Evolutionary conservation across 2,329 filamentous ascomycete species (phyloP).

Genomic region (Tolypocladium inflatum): DNA sequence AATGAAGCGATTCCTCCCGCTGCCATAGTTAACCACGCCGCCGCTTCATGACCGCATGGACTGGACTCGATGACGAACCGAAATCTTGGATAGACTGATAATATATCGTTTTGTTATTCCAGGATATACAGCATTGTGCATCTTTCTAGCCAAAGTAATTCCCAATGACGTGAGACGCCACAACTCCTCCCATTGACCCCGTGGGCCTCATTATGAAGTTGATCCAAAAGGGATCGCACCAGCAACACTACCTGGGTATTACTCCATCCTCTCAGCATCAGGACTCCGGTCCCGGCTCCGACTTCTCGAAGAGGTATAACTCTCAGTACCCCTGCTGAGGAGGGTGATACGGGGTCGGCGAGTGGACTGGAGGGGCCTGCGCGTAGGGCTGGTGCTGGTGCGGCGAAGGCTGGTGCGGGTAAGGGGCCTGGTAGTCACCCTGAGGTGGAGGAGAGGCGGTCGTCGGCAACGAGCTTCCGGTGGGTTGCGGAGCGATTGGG

Average conservation of each 20-base stretch:
- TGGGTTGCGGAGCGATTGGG: not conserved
- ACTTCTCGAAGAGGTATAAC: not conserved
- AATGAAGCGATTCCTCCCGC: constrained; percentile 2
- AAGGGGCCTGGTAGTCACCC: not conserved
- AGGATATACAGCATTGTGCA: not conserved
- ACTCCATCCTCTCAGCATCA: not conserved
- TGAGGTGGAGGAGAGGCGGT: not conserved
- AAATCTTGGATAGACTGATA: not conserved
- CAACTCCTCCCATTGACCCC: not conserved
- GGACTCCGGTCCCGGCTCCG: not conserved
- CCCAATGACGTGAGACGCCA: not conserved
- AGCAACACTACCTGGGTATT: not conserved
- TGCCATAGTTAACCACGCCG: not conserved
- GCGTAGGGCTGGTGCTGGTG: not conserved
- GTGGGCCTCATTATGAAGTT: not conserved
- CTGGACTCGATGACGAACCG: not conserved
- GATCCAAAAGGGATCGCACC: not conserved
- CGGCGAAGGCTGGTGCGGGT: not conserved
- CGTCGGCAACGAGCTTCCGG: not conserved
- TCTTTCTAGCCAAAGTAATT: not conserved
- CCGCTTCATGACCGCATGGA: not conserved
- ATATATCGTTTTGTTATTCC: too few relatives aligned
- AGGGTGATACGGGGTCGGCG: not conserved
- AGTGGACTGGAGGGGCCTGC: not conserved
- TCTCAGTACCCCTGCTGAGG: not conserved